Conservation (phyloP, 176 grass and related monocot species). For the Otatea glauca region DNA sequence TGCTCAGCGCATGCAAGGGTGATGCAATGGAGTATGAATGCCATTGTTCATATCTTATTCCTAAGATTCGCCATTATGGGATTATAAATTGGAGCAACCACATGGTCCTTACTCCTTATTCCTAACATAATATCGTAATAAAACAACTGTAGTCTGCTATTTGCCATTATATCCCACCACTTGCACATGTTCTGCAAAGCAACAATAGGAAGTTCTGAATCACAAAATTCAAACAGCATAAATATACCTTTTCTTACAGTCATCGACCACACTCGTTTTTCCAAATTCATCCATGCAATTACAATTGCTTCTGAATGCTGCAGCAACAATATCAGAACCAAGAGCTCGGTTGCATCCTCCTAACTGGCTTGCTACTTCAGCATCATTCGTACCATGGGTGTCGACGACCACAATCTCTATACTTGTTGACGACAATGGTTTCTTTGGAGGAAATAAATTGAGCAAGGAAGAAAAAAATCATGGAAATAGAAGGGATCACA, state of each 20-base stretch:
- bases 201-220: not conserved
- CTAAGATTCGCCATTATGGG: not conserved
- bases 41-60: not conserved
- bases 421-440: constrained; percentile 8
- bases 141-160: not conserved
- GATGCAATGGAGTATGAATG: not conserved
- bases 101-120: not conserved
- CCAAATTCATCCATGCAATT: constrained; percentile 21
- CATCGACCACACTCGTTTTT: constrained; percentile 13
- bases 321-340: constrained; percentile 5
- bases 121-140: not conserved
- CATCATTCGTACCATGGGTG: not conserved
- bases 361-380: constrained; percentile 12
- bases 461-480: constrained; percentile 26
- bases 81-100: constrained; percentile 5
- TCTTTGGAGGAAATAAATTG: constrained; percentile 11
- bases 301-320: not conserved
- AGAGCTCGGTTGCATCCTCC: constrained; percentile 13
- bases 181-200: constrained; percentile 1
- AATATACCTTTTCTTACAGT: constrained; percentile 43
- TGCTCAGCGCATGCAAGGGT: not conserved
- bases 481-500: not conserved
- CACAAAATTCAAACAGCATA: not conserved
- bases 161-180: constrained; percentile 14
- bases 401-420: not conserved